These are phyloP conservation scores for Trifolium fragiferum DNA, from an alignment of 306 rosid species.

Conservation along the genomic window DNA sequence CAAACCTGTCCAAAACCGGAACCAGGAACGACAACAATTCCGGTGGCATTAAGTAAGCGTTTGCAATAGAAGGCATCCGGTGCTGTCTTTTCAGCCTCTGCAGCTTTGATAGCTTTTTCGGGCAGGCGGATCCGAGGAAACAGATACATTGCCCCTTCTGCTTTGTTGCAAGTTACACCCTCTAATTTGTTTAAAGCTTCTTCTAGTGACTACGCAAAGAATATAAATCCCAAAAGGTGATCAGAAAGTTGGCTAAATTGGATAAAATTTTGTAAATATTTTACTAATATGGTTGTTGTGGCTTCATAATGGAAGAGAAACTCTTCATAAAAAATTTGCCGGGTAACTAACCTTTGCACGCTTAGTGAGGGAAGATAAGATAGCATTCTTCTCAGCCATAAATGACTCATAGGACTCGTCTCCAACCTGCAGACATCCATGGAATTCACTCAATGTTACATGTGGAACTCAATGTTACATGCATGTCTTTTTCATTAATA, in stretches of 20 bases:
- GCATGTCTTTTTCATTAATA: neutral
- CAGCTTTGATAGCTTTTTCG: constrained; percentile 79
- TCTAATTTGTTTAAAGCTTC: constrained; percentile 76
- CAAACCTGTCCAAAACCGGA: constrained; percentile 95
- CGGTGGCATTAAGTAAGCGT: constrained; percentile 78
- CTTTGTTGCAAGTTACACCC: constrained; percentile 86
- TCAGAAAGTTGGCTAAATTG: neutral
- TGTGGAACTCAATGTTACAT: constrained; percentile 7
- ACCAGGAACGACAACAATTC: constrained; percentile 88
- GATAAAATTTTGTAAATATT: neutral
- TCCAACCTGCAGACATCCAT: constrained; percentile 69
- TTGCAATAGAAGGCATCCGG: constrained; percentile 82
- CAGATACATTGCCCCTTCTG: constrained; percentile 94
- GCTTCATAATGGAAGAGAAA: constrained; percentile 16
- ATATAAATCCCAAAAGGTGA: neutral
- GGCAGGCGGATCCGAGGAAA: constrained; percentile 74
- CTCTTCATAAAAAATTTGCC: neutral
- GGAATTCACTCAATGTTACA: constrained; percentile 23
- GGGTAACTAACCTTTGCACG: constrained; percentile 84
- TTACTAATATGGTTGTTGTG: neutral
- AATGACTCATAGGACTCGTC: constrained; percentile 83
- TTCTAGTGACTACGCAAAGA: constrained; percentile 62
- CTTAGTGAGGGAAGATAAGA: constrained; percentile 76
- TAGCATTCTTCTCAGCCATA: constrained; percentile 74
- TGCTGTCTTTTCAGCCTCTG: constrained; percentile 62